Evolutionary conservation across 768 basidiomycete genomes (phyloP), one percentile per base, ranked within the genome.

Genomic region (Leccinum boreale): DNA sequence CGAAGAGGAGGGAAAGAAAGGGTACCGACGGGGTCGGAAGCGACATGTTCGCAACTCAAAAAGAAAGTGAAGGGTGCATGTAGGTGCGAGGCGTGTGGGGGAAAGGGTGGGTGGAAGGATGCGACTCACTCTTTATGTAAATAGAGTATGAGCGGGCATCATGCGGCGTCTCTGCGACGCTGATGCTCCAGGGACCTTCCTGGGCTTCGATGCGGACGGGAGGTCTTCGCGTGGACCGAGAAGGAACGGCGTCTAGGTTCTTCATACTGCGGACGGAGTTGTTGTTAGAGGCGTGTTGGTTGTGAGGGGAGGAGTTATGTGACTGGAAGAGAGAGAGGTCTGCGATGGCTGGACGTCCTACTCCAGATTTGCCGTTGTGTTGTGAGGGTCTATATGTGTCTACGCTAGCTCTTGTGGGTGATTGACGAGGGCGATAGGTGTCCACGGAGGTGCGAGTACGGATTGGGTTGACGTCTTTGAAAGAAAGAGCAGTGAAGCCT

Each of bases 141-240:
- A 94, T 81, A 69, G 83, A 87, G 77, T 87, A 94, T 56, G 71
- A 72, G 62, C 79, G 77, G 48, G 85, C 70, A 73, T 89, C 86
- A 70, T 90, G 82, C 23, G 89, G 89, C 53, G 85, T 87, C 77
- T 92, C 90, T 61, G 92, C 92, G 62, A 93, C 90, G 70, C 89
- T 90, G 69, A 94, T 84, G 66, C 85, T 85, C 92, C 92, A 94
- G 23, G 85, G 90, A 14, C 89, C 90, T 67, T 91, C 89, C 73
- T 90, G 84, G 45, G 79, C 78, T 70, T 92, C 89, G 60, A 86
- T 79, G 50, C 89, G 82, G 33, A 85, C 78, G 45, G 80, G 81
- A 56, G 74, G 80, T 67, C 81, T 77, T 63, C 81, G 72, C 58
- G 56, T 72, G 65, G 73, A 70, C 42, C 75, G 71, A 57, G 75